Evolutionary conservation across 2,329 filamentous ascomycete species (phyloP), one percentile per base, ranked within the genome.

Genomic region (Calonectria henricotiae): DNA sequence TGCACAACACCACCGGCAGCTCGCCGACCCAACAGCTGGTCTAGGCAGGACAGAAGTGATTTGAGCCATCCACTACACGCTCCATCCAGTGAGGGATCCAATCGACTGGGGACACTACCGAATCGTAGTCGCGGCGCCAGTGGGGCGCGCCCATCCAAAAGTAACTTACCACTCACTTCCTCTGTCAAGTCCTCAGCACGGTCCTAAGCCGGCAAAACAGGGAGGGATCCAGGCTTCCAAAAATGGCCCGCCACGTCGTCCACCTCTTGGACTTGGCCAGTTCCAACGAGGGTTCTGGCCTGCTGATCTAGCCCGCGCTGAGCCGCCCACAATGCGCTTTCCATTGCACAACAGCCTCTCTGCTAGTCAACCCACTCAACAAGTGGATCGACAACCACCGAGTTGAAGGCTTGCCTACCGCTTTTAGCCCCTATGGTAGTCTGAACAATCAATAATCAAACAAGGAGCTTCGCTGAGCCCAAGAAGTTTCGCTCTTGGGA

Each of bases 191-290:
- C 41, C 63, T 35, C 54, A 54, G 44, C 39, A 60, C 32, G 67
- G 55, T 44, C 39, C 55, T 20, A 30, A 37, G 55, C 43, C 61
- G 32, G 43, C 61, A 32, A 43, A 20, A 20, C 44, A 55, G 17
- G 20, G 65, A 61, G 44, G 32, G 55, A 65, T 67, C 71, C 62
- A 62, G 68, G 58, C 55, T 47, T 75, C 73, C 58, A 60, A 44
- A 55, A 62, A 63, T 47, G 51, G 67, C 46, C 70, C 72, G 72
- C 75, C 75, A 76, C 70, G 75, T 77, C 72, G 73, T 58, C 67
- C 25, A 44, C 54, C 55, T 69, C 73, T 67, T 46, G 62, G 49
- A 72, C 66, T 67, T 61, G 39, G n/a, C 43, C 63, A 67, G 63
- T 70, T 70, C 72, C 27, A 73, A 69, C 71, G 60, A 61, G 73